Percentiles rank a stretch among this genome's conserved stretches.
phyloP scores from a whole-genome alignment of 345 rosid species.

The Ailanthus altissimus region DNA sequence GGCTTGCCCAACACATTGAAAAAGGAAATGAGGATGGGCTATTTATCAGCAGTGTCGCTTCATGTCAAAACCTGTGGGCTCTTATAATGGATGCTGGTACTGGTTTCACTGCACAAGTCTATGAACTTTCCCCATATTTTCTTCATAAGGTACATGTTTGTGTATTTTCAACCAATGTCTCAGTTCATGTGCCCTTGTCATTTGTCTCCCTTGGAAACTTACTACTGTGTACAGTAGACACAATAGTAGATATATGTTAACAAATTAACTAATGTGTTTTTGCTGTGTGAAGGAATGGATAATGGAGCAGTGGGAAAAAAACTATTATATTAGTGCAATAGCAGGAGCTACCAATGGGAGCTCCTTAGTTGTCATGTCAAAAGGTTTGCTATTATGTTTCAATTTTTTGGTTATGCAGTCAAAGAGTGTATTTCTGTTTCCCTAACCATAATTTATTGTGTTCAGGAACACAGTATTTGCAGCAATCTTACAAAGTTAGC shows the following conservation, averaged over 20 bases:
- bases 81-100: conserved; percentile 78
- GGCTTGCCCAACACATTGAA: conserved; percentile 60
- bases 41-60: conserved; percentile 66
- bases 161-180: neutral
- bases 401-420: neutral
- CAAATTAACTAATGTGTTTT: conserved; percentile 10
- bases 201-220: neutral
- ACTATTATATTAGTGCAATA: conserved; percentile 82
- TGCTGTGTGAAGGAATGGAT: conserved; percentile 80
- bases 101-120: conserved; percentile 60
- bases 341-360: conserved; percentile 86
- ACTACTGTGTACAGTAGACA: neutral
- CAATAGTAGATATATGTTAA: neutral
- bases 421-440: neutral
- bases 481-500: conserved; percentile 95
- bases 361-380: conserved; percentile 96
- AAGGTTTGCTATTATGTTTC: conserved; percentile 47
- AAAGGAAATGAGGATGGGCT: conserved; percentile 70
- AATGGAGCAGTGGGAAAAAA: conserved; percentile 98
- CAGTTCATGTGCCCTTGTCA: neutral
- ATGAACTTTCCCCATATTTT: conserved; percentile 57
- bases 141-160: conserved; percentile 52
- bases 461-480: conserved; percentile 73
- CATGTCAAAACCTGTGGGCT: conserved; percentile 69
- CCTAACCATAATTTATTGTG: conserved; percentile 16